A percentile compares a stretch with the other conserved stretches of the same genome.
These are phyloP conservation scores for Nicotiana noctiflora DNA, from an alignment of 257 asterid genomes.

Conservation along the genomic window DNA sequence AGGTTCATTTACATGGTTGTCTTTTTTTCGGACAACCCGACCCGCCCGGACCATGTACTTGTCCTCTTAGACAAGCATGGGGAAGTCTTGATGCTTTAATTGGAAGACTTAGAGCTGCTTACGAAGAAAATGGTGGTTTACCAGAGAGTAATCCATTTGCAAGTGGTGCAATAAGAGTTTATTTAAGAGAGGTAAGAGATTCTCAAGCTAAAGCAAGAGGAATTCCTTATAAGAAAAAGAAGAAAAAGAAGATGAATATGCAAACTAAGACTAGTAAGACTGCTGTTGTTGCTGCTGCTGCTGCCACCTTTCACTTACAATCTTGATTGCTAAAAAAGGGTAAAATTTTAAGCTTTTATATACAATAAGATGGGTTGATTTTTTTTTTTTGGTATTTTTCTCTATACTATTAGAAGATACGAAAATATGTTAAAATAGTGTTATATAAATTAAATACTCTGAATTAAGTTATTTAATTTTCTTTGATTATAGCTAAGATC, in stretches of 20 bases:
- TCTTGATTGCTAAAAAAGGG: not conserved
- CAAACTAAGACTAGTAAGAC: constrained; percentile 4
- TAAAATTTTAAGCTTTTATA: not conserved
- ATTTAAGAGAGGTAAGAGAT: constrained; percentile 11
- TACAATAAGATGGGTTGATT: not conserved
- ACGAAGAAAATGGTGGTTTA: constrained; percentile 12
- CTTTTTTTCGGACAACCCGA: constrained; percentile 5
- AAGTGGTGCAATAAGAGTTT: constrained; percentile 9
- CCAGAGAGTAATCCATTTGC: constrained; percentile 14
- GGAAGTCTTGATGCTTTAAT: constrained; percentile 12
- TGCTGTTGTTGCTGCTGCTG: not conserved
- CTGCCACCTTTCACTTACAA: not conserved
- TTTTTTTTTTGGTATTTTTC: not conserved
- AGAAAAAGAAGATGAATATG: not conserved
- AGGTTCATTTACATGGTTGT: constrained; percentile 6
- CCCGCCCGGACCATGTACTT: constrained; percentile 9
- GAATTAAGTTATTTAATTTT: not conserved
- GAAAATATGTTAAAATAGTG: not conserved
- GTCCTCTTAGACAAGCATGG: constrained; percentile 17
- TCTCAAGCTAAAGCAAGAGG: constrained; percentile 8
- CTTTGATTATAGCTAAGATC: not conserved
- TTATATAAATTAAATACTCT: not conserved
- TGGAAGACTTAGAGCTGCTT: constrained; percentile 12
- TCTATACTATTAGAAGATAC: not conserved
- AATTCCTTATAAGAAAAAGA: not conserved